Evolutionary conservation across 225 moss, liverwort and hornwort species (phyloP).

Genomic region (Physcomitrellopsis africana): DNA sequence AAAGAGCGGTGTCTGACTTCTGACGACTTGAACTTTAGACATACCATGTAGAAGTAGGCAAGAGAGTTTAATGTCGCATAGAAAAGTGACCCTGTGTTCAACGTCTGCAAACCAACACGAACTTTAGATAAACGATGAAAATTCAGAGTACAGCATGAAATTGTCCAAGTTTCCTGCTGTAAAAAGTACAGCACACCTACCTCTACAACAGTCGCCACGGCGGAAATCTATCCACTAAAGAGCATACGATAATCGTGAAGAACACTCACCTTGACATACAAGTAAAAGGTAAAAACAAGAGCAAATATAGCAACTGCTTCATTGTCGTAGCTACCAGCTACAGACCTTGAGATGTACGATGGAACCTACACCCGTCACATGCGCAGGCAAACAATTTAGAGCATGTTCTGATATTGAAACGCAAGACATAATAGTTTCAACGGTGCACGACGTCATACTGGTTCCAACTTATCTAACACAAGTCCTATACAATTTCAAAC

Average conservation of each 20-base stretch:
- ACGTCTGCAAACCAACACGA: constrained; percentile 68
- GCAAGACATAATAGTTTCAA: not conserved
- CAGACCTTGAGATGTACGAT: constrained; percentile 97
- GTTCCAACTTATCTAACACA: not conserved
- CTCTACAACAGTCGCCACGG: not conserved
- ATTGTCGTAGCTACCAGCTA: constrained; percentile 98
- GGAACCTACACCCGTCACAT: constrained; percentile 72
- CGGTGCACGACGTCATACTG: not conserved
- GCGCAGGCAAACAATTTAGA: constrained; percentile 26
- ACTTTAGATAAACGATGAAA: constrained; percentile 5
- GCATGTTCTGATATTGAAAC: constrained; percentile 11
- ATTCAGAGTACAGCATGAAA: constrained; percentile 15
- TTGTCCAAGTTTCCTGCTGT: constrained; percentile 2
- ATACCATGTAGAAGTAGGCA: constrained; percentile 98
- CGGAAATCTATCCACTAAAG: not conserved
- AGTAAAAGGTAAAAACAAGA: constrained; percentile 90
- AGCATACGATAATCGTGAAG: not conserved
- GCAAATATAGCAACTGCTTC: constrained; percentile 99
- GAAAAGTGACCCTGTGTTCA: constrained; percentile 98
- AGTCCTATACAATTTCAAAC: not conserved
- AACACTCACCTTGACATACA: constrained; percentile 86
- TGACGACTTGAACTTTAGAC: constrained; percentile 6
- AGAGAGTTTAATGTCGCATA: constrained; percentile 94
- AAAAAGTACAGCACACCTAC: not conserved
- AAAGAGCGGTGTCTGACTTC: not conserved